These are phyloP conservation scores for Trichoderma parareesei DNA, from an alignment of 495 filamentous ascomycete species.

Conservation along the genomic window DNA sequence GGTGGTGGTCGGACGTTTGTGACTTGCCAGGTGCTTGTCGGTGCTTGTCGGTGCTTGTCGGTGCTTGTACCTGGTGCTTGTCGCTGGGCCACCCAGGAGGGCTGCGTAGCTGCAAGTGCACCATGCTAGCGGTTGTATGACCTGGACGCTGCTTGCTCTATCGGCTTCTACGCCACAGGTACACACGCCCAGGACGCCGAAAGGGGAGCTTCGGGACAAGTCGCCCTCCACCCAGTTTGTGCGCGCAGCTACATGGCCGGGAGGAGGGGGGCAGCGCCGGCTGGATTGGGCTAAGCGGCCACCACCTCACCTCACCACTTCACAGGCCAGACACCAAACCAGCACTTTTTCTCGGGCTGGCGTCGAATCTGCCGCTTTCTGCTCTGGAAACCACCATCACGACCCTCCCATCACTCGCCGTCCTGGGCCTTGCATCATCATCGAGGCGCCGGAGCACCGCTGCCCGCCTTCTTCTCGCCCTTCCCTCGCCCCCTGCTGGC, in stretches of 20 bases:
- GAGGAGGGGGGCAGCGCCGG: not conserved
- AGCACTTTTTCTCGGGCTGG: slow-evolving; percentile 7
- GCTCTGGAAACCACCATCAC: slow-evolving; percentile 3
- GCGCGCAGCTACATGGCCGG: not conserved
- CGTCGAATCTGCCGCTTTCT: slow-evolving; percentile 6
- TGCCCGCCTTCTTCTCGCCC: not conserved
- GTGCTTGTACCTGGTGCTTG: too few relatives aligned
- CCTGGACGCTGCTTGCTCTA: not conserved
- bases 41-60: too few relatives aligned
- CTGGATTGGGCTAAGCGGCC: slow-evolving; percentile 9
- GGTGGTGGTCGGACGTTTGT: not conserved
- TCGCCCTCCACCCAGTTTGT: not conserved
- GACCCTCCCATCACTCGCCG: not conserved
- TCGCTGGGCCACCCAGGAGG: too few relatives aligned
- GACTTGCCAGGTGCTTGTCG: too few relatives aligned
- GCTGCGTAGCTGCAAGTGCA: not conserved
- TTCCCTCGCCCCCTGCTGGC: not conserved
- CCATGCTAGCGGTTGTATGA: not conserved
- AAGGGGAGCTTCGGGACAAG: not conserved
- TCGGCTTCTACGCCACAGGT: not conserved
- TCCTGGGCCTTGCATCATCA: not conserved
- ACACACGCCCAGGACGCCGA: not conserved
- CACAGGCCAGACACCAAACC: not conserved
- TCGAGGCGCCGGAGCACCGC: not conserved
- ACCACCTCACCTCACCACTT: slow-evolving; percentile 9